Evolutionary conservation across 805 yeast species (phyloP), one percentile per base, ranked within the genome.

Genomic region (Suhomyces sp.): DNA sequence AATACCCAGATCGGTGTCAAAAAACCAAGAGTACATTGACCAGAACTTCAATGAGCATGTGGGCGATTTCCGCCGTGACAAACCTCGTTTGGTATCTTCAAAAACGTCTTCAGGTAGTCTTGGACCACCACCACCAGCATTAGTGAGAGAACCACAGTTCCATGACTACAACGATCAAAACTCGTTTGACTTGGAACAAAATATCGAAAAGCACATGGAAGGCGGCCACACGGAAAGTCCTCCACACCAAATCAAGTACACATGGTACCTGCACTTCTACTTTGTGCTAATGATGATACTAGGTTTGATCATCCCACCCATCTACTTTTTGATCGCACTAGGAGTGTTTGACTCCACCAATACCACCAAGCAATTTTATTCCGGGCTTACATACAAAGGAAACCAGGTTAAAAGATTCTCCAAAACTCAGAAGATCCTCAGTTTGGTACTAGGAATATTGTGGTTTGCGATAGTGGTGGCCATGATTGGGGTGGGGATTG

Each of bases 401-500:
- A 29, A 46, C 41, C 56, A 51, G 59, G 57, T 60, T 47, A 60
- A 58, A 48, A 49, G 53, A 37, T 58, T 57, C 46, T 57, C 61
- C 15, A 56, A 50, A 54, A 53, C 56, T 29, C 78, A 74, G 57
- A 73, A 73, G 54, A 10, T 64, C 1, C 43, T 60, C 33, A 69
- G 76, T 55, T 55, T 66, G 7, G 46, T 56, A 2, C 21, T 71
- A 3, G 77, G 78, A 8, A 8, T 73, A 6, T 6, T 64, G 5
- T 74, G 78, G 78, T 44, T 70, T 5, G 41, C 54, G 15, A 53
- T 65, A 1, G 62, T 69, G 7, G 43, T 71, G n/a, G 68, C 76
- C 19, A 71, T 72, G 77, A 67, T 73, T 3, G 76, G 70, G 0
- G 70, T 73, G 5, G 77, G 76, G 3, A 56, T 73, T 21, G 75